phyloP scores from a whole-genome alignment of 805 yeast species.

The Candida hungchunana region DNA sequence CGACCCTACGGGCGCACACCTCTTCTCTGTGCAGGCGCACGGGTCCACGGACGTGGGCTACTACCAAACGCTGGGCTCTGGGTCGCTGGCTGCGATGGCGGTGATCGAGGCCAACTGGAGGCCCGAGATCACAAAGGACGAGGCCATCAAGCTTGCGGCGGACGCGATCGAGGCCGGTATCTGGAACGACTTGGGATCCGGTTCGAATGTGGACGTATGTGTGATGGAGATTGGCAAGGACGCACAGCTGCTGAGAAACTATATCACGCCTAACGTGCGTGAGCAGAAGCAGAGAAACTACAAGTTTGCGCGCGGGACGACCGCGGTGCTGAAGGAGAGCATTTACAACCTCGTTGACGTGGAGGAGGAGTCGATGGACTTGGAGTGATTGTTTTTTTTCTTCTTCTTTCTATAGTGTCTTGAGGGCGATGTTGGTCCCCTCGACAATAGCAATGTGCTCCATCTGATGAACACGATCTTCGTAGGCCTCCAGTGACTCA shows the following conservation, averaged over 20 bases:
- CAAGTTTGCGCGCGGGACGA: constrained; percentile 90
- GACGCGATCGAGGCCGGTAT: constrained; percentile 97
- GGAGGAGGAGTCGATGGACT: constrained; percentile 50
- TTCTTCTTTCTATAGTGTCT: too few relatives aligned
- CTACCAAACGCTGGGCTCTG: constrained; percentile 91
- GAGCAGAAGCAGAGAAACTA: constrained; percentile 77
- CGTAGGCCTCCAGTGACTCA: constrained; percentile 78
- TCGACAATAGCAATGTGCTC: constrained; percentile 94
- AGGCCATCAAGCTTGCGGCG: constrained; percentile 86
- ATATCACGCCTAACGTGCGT: constrained; percentile 87
- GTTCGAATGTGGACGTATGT: constrained; percentile 96
- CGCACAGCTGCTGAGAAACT: constrained; percentile 80
- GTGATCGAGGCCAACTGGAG: constrained; percentile 88
- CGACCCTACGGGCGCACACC: constrained; percentile 93
- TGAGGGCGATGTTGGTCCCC: constrained; percentile 69
- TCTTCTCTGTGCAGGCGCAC: constrained; percentile 93
- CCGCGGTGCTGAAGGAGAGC: constrained; percentile 72
- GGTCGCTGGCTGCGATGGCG: constrained; percentile 98
- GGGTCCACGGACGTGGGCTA: constrained; percentile 97
- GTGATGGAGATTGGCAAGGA: constrained; percentile 93
- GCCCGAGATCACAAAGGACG: constrained; percentile 72
- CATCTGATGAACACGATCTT: constrained; percentile 69
- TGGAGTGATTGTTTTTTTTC: too few relatives aligned
- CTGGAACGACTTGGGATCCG: constrained; percentile 98
- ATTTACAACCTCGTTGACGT: constrained; percentile 64